phyloP scores from a whole-genome alignment of 352 stramenopile species.

The Phytophthora boehmeriae region DNA sequence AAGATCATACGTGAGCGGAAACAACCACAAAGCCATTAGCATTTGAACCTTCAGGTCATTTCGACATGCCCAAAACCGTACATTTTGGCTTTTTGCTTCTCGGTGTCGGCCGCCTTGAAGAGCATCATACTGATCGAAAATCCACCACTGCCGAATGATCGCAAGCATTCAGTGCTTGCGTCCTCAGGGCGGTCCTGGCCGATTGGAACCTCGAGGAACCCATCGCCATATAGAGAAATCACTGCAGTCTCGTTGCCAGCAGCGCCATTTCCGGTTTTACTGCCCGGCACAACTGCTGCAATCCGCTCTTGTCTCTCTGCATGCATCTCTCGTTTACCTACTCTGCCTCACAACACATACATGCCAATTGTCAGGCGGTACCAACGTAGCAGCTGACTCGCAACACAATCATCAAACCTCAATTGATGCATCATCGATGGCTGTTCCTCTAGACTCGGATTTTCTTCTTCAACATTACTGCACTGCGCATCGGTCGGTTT shows the following conservation, averaged over 20 bases:
- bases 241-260: conserved; percentile 12
- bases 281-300: not conserved
- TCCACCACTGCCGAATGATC: conserved; percentile 12
- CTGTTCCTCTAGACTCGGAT: too few species aligned
- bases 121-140: conserved; percentile 49
- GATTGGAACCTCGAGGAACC: conserved; percentile 50
- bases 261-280: not conserved
- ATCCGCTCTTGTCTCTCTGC: not conserved
- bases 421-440: not conserved
- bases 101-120: conserved; percentile 54
- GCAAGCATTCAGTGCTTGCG: conserved; percentile 1
- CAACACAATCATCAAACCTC: not conserved
- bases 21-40: not conserved
- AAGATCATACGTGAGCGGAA: too few species aligned
- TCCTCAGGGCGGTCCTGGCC: too few species aligned
- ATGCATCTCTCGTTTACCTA: not conserved
- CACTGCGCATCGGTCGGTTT: not conserved
- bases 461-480: not conserved
- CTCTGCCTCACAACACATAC: not conserved
- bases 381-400: too few species aligned
- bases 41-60: not conserved
- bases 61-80: conserved; percentile 4
- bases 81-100: conserved; percentile 34
- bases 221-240: conserved; percentile 58
- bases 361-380: too few species aligned